These are phyloP conservation scores for Diaporthe ilicicola DNA, from an alignment of 2,329 filamentous ascomycete species.

Conservation along the genomic window DNA sequence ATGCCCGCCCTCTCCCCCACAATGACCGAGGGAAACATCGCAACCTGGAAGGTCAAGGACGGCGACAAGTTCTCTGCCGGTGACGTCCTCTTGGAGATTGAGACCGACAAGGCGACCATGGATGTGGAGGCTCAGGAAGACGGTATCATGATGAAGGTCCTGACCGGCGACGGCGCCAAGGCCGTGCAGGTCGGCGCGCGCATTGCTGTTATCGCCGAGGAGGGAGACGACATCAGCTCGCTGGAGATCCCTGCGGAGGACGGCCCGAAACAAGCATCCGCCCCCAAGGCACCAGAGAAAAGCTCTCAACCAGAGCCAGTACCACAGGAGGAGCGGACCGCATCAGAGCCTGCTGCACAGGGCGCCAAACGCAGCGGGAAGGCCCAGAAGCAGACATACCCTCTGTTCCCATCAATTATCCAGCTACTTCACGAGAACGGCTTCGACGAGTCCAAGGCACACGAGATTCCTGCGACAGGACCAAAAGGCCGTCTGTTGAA, in stretches of 20 bases:
- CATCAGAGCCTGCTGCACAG: slow-evolving; percentile 32
- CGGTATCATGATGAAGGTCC: slow-evolving; percentile 85
- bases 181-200: slow-evolving; percentile 78
- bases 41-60: slow-evolving; percentile 86
- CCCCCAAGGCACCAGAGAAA: slow-evolving; percentile 40
- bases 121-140: slow-evolving; percentile 94
- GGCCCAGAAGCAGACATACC: slow-evolving; percentile 72
- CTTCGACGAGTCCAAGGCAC: slow-evolving; percentile 76
- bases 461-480: slow-evolving; percentile 86
- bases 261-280: slow-evolving; percentile 49
- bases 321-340: slow-evolving; percentile 34
- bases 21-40: slow-evolving; percentile 93
- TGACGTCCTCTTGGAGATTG: slow-evolving; percentile 89
- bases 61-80: slow-evolving; percentile 83
- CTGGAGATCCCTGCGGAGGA: slow-evolving; percentile 81
- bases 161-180: slow-evolving; percentile 77
- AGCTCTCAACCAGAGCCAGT: slow-evolving; percentile 32
- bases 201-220: slow-evolving; percentile 84
- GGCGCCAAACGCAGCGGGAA: slow-evolving; percentile 49
- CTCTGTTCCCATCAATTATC: slow-evolving; percentile 83
- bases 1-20: slow-evolving; percentile 93
- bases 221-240: slow-evolving; percentile 78
- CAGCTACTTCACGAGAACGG: slow-evolving; percentile 83
- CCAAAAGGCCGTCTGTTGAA: slow-evolving; percentile 91
- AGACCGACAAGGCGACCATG: slow-evolving; percentile 95